Base-by-base conservation (phyloP, 306 rosid species). In the Medicago lupulina region DNA sequence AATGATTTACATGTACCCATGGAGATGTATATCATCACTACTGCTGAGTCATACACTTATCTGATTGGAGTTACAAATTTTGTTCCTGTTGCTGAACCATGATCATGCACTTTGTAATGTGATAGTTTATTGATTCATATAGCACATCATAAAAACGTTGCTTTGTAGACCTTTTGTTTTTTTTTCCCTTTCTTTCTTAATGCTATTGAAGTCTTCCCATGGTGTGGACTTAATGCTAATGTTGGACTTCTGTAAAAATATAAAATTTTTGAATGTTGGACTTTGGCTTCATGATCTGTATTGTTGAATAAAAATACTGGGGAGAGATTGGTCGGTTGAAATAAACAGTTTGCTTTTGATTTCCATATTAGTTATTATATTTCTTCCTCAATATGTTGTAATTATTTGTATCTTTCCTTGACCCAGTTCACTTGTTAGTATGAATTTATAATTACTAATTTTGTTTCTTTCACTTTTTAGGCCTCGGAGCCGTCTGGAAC, bases 401-500 rank as follows among this genome's bases (percentile, higher is more conserved):
- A 6, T 12, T 2, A 13, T 25, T 51, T 73, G 11, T 79, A 36
- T 59, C 44, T 36, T 31, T 74, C 55, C 8, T 21, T 9, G 38
- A 55, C 40, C 10, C 18, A 9, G 15, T 61, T 70, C 61, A 18
- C 38, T 74, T 28, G 8, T 58, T 12, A 41, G 8, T 43, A 11
- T 11, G 49, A 17, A 14, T 7, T 69, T 53, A 53, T 54, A 10
- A 18, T 46, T 13, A 47, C 14, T 76, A 73, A 3, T 34, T 34
- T 34, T 74, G 61, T 18, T 65, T 7, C 34, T 65, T 13, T 46
- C 7, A 53, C 4, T 3, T 61, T 74, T 38, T 68, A 91, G 98
- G 96, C 67, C 96, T 94, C 79, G 97, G 97, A 77, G 98, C 98
- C 78, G 98, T 93, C 77, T 93, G 98, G 98, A 93, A 93, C 92